Conservation (phyloP, 345 rosid species). For the Fremontodendron californicum region DNA sequence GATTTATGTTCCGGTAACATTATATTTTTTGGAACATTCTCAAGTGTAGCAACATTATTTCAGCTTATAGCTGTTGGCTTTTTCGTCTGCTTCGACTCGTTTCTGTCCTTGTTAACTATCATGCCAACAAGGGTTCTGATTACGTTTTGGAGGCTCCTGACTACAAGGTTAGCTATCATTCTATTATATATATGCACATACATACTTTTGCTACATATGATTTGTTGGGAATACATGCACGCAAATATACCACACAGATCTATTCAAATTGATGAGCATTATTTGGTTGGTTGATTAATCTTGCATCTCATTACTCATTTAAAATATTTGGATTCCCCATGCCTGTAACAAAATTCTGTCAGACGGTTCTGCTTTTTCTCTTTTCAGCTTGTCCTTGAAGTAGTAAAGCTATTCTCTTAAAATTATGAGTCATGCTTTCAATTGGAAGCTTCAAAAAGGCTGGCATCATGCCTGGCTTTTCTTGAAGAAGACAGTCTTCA, state of each 20-base stretch:
- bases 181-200: too few species aligned
- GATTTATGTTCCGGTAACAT: not conserved
- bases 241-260: not conserved
- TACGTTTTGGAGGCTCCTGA: constrained; percentile 48
- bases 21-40: constrained; percentile 14
- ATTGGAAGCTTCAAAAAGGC: not conserved
- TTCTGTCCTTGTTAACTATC: constrained; percentile 90
- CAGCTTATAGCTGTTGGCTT: constrained; percentile 97
- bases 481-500: not conserved
- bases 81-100: constrained; percentile 95
- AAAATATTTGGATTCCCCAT: not conserved
- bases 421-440: not conserved
- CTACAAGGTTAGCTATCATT: constrained; percentile 52
- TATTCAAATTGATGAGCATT: not conserved
- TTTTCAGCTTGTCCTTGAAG: not conserved
- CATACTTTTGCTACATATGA: not conserved
- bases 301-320: not conserved
- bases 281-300: not conserved
- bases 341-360: not conserved
- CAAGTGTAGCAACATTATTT: constrained; percentile 25
- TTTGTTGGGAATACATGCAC: not conserved
- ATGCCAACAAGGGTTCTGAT: constrained; percentile 85
- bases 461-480: not conserved
- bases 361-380: not conserved
- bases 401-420: not conserved